These are phyloP conservation scores for Patellaria atrata DNA, from an alignment of 495 filamentous ascomycete species.

Conservation along the genomic window DNA sequence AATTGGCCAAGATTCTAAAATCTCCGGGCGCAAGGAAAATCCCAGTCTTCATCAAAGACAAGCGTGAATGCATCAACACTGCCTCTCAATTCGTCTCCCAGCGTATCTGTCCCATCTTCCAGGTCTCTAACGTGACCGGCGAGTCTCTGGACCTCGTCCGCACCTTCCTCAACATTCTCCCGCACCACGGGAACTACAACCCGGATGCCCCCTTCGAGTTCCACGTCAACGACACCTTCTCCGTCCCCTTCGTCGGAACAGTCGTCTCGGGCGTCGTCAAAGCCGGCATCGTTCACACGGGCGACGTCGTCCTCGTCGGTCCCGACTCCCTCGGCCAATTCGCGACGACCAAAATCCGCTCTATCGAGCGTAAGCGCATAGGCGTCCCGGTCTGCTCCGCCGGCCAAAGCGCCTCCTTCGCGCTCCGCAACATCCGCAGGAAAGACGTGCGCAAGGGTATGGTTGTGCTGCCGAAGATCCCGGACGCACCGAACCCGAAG, in stretches of 20 bases:
- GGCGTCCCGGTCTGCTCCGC: slow-evolving; percentile 78
- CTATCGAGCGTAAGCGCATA: slow-evolving; percentile 92
- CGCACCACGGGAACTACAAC: slow-evolving; percentile 89
- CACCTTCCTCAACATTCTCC: slow-evolving; percentile 88
- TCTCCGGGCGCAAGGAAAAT: slow-evolving; percentile 89
- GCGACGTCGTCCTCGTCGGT: slow-evolving; percentile 78
- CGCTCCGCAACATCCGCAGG: slow-evolving; percentile 65
- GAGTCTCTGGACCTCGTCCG: slow-evolving; percentile 68
- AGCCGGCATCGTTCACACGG: slow-evolving; percentile 71
- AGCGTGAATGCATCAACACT: slow-evolving; percentile 84
- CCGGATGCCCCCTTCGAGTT: slow-evolving; percentile 83
- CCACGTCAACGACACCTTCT: slow-evolving; percentile 94
- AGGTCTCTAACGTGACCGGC: slow-evolving; percentile 95
- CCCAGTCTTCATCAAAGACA: slow-evolving; percentile 89
- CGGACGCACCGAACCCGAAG: slow-evolving; percentile 45
- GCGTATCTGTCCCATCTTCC: slow-evolving; percentile 93
- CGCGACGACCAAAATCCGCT: slow-evolving; percentile 73
- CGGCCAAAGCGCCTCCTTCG: slow-evolving; percentile 86
- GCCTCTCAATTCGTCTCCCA: slow-evolving; percentile 92
- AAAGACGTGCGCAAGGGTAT: slow-evolving; percentile 97
- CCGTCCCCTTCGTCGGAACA: slow-evolving; percentile 94
- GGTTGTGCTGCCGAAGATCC: slow-evolving; percentile 86
- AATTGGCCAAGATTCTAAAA: slow-evolving; percentile 83
- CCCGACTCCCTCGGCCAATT: slow-evolving; percentile 90
- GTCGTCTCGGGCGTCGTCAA: slow-evolving; percentile 93